Conservation (phyloP, 805 yeast genomes). For the Zygoascus ofunaensis region DNA sequence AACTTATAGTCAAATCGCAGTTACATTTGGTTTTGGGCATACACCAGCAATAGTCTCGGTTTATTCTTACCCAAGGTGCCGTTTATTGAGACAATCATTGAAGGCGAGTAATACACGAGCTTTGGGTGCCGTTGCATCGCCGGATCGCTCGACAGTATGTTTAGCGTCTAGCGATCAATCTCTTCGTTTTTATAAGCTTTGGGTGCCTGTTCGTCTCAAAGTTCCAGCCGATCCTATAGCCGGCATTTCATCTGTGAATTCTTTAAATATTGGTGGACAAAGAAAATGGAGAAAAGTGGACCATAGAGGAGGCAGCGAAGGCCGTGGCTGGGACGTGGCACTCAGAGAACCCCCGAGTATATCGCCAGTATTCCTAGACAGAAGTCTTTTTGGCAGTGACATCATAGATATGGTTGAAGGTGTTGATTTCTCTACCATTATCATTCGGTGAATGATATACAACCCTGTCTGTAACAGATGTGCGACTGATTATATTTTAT, state of each 20-base stretch:
- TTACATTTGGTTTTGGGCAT: conserved; percentile 75
- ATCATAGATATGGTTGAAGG: conserved; percentile 16
- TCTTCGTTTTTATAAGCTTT: conserved; percentile 61
- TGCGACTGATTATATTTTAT: too few relatives aligned
- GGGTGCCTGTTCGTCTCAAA: conserved; percentile 32
- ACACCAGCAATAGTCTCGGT: conserved; percentile 47
- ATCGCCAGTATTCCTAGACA: neutral
- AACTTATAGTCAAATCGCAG: conserved; percentile 53
- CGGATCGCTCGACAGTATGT: conserved; percentile 53
- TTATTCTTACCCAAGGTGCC: conserved; percentile 60
- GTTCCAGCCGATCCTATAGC: neutral
- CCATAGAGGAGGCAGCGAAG: too few relatives aligned
- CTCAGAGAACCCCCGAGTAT: neutral
- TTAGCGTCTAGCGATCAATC: conserved; percentile 75
- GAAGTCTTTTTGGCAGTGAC: conserved; percentile 10
- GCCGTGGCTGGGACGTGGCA: neutral
- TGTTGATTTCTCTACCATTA: conserved; percentile 10
- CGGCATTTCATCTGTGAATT: neutral
- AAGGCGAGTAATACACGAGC: conserved; percentile 48
- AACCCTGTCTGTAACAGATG: too few relatives aligned
- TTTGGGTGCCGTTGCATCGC: conserved; percentile 57
- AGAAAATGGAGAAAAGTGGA: neutral
- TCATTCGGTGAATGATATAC: too few relatives aligned
- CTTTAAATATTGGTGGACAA: neutral
- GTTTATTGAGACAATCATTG: conserved; percentile 31